Conservation (phyloP, 768 basidiomycete species). For the Kwoniella sp. region DNA sequence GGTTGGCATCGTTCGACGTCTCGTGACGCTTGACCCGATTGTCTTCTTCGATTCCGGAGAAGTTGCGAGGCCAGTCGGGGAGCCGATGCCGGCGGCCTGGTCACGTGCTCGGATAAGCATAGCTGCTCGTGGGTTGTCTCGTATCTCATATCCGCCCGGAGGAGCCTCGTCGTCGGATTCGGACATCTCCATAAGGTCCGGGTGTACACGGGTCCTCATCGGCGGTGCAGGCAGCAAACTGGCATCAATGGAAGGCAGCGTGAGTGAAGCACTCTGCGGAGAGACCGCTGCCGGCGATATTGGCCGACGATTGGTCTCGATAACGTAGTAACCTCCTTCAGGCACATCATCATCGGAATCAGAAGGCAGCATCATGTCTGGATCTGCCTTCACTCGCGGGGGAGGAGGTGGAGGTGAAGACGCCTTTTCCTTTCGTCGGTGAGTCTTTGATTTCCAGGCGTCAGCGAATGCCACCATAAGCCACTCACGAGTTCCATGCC, state of each 20-base stretch:
- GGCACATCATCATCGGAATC: conserved; percentile 50
- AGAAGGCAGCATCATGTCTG: conserved; percentile 46
- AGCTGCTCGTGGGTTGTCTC: conserved; percentile 23
- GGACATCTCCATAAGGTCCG: conserved; percentile 31
- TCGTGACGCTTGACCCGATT: no score
- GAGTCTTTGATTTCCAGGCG: conserved; percentile 14
- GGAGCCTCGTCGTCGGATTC: conserved; percentile 43
- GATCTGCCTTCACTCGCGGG: conserved; percentile 37
- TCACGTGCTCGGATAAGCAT: conserved; percentile 13
- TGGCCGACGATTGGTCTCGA: conserved; percentile 19
- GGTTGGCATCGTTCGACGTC: no score
- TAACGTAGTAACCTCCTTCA: conserved; percentile 44
- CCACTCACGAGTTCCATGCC: conserved; percentile 51
- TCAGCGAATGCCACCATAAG: neutral
- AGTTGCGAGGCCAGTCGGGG: no score
- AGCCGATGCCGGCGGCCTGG: no score
- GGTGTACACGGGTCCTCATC: neutral
- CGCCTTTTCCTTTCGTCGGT: conserved; percentile 21
- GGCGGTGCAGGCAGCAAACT: conserved; percentile 15
- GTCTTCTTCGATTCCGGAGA: no score
- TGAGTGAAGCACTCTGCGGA: no score
- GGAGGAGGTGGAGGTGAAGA: conserved; percentile 13
- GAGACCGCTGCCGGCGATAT: conserved; percentile 9
- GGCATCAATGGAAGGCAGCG: conserved; percentile 3
- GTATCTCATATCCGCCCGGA: conserved; percentile 34